phyloP scores from a whole-genome alignment of 345 rosid species.

The Lumnitzera littorea region DNA sequence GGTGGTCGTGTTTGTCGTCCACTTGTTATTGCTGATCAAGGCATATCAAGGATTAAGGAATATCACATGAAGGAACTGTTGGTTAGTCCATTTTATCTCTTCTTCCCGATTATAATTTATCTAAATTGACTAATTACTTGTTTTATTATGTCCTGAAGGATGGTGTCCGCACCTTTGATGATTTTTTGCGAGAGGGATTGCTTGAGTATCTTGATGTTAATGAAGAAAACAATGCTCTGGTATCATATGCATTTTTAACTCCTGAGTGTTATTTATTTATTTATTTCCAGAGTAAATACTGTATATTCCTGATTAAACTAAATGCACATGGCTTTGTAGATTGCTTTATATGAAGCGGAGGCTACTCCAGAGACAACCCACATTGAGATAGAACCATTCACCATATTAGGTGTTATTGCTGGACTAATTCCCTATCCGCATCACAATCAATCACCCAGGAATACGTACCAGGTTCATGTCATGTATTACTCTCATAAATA shows the following conservation, averaged over 20 bases:
- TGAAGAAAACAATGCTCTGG: constrained; percentile 96
- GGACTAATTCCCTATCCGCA: constrained; percentile 96
- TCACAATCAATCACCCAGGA: constrained; percentile 98
- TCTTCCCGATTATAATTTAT: constrained; percentile 6
- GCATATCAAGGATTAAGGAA: constrained; percentile 77
- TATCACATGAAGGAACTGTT: constrained; percentile 85
- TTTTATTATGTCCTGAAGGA: constrained; percentile 36
- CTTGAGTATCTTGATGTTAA: constrained; percentile 95
- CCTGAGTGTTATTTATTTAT: background rate
- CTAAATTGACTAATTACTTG: constrained; percentile 10
- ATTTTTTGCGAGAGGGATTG: constrained; percentile 85
- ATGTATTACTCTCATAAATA: too few species aligned
- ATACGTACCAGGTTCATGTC: constrained; percentile 76
- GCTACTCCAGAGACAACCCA: constrained; percentile 72
- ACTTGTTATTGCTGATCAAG: constrained; percentile 90
- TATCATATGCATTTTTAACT: constrained; percentile 21
- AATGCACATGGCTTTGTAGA: constrained; percentile 34
- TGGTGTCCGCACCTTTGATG: constrained; percentile 81
- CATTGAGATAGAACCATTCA: constrained; percentile 96
- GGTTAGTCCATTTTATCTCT: constrained; percentile 37
- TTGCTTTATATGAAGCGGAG: constrained; percentile 82
- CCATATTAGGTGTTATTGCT: constrained; percentile 91
- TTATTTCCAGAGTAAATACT: background rate
- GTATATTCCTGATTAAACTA: constrained; percentile 7
- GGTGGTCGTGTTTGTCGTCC: constrained; percentile 99